Base-by-base conservation (phyloP, 768 basidiomycete species). In the Podaxis rugospora region DNA sequence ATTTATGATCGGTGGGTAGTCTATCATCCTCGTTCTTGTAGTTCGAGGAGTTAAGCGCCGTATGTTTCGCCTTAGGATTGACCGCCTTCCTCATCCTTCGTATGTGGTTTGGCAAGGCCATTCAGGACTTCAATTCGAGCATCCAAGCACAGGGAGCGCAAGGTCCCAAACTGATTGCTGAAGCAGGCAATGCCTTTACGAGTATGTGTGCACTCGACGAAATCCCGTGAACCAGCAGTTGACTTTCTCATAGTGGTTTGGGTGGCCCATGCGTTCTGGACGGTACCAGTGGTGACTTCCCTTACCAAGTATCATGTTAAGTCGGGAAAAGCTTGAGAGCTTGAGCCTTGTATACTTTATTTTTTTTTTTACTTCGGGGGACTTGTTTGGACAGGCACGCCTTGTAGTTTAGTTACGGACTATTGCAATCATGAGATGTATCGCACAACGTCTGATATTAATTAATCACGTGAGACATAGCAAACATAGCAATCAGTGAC, bases 31-130 rank as follows among this genome's bases (percentile, higher is more conserved):
- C 47, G 35, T 59, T 44, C 3, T 40, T 16, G 14, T 51, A 37
- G 11, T 51, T 23, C 18, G n/a, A 21, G 42, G 21, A 27, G 16
- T 42, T 7, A 13, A 32, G 46, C n/a, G 37, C 40, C 4, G 16
- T 36, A 35, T 55, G 25, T 2, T 13, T 9, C 6, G 10, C 10
- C 47, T 57, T 57, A 90, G 90, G 89, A 13, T 70, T 90, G 61
- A 84, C 84, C 2, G 77, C 87, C 7, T 89, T 89, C 74, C 76
- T 90, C 18, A 79, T 92, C 61, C 73, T 89, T 56, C 84, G 88
- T 62, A 89, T 93, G 83, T 90, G 87, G 83, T 90, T 90, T 63
- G 89, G 86, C 18, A 90, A 92, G 71, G 85, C 89, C 1, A 84
- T 87, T 0, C 81, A 86, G 55, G 90, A 91, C 67, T 92, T 93